These are phyloP conservation scores for Cyphellophora attinorum DNA, from an alignment of 2,329 filamentous ascomycete species.

Conservation along the genomic window DNA sequence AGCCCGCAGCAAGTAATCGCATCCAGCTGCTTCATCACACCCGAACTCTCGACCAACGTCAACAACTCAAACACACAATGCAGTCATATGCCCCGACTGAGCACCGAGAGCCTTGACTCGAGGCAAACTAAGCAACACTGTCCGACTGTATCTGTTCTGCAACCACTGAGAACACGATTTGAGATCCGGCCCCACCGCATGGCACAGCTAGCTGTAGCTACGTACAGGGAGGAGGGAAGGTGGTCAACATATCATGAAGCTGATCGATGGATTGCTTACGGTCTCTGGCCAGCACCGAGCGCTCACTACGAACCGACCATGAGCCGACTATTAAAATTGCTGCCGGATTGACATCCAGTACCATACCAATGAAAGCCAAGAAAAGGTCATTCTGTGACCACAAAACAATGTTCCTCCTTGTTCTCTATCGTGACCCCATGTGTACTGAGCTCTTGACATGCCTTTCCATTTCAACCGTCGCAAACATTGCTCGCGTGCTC, in stretches of 20 bases:
- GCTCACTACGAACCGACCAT: too few relatives aligned
- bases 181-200: background rate
- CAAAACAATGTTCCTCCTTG: too few relatives aligned
- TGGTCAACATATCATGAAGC: constrained; percentile 17
- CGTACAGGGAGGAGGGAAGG: constrained; percentile 17
- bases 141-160: background rate
- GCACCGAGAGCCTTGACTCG: constrained; percentile 9
- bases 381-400: too few relatives aligned
- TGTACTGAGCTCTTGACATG: too few relatives aligned
- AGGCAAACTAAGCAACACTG: constrained; percentile 5
- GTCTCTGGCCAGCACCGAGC: too few relatives aligned
- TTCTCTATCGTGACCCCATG: too few relatives aligned
- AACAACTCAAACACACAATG: too few relatives aligned
- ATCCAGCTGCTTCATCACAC: constrained; percentile 49
- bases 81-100: too few relatives aligned
- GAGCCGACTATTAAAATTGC: too few relatives aligned
- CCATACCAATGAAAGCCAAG: too few relatives aligned
- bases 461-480: too few relatives aligned
- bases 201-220: constrained; percentile 5
- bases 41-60: constrained; percentile 23
- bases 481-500: too few relatives aligned
- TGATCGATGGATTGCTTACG: constrained; percentile 17
- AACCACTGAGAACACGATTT: constrained; percentile 1
- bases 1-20: constrained; percentile 55
- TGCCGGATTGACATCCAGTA: background rate